phyloP scores from a whole-genome alignment of 1,139 yeast genomes.

The Geotrichum bryndzae region DNA sequence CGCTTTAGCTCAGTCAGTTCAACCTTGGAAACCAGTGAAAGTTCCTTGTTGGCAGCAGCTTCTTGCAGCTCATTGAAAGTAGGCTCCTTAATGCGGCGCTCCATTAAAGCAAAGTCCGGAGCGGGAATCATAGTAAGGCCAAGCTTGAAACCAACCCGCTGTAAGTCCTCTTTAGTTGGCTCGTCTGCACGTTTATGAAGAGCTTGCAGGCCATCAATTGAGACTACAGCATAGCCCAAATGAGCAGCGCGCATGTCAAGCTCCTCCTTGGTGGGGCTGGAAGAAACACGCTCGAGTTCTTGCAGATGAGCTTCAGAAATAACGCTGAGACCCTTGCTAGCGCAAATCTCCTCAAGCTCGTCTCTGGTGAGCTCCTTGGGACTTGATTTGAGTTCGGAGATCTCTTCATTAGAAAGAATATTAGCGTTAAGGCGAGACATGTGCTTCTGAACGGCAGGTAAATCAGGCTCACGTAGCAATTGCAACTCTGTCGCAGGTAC shows the following conservation, averaged over 20 bases:
- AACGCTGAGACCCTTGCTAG: constrained; percentile 26
- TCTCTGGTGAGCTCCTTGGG: constrained; percentile 8
- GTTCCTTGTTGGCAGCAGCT: constrained; percentile 24
- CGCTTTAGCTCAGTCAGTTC: constrained; percentile 26
- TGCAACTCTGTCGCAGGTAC: constrained; percentile 20
- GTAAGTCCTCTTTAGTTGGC: constrained; percentile 33
- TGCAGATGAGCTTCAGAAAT: constrained; percentile 26
- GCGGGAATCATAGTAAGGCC: constrained; percentile 29
- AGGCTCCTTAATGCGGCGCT: constrained; percentile 15
- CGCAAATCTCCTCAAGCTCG: constrained; percentile 21
- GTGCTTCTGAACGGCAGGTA: constrained; percentile 6
- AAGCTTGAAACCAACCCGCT: constrained; percentile 24
- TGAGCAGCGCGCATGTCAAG: constrained; percentile 44
- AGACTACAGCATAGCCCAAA: constrained; percentile 35
- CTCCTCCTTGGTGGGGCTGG: constrained; percentile 32
- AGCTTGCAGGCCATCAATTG: constrained; percentile 32
- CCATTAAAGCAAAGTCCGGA: constrained; percentile 22
- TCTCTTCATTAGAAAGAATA: constrained; percentile 30
- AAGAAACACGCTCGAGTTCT: constrained; percentile 27
- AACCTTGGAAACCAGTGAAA: constrained; percentile 34
- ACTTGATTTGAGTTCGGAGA: constrained; percentile 18
- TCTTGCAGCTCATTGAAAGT: constrained; percentile 12
- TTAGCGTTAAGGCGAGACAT: constrained; percentile 8
- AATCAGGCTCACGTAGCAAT: constrained; percentile 8
- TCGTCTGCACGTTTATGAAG: constrained; percentile 34